Percentiles rank a stretch among this genome's conserved stretches.
Conservation (phyloP, 2,329 filamentous ascomycete species). For the Aspergillus melleus region DNA sequence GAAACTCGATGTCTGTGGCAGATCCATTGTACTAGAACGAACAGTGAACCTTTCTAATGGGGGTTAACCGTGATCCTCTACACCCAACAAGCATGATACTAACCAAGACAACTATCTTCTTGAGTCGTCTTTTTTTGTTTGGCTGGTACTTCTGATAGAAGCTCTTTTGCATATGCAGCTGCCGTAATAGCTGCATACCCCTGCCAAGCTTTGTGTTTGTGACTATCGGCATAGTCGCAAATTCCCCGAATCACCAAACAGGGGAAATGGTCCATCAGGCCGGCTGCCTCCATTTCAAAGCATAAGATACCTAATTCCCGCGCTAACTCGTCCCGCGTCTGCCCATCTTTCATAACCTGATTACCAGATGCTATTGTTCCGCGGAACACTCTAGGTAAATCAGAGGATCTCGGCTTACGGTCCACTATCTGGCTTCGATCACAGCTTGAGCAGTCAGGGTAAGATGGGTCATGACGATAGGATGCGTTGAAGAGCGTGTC, state of each 20-base stretch:
- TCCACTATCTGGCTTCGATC: no score
- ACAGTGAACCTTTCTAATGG: no score
- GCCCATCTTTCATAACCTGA: neutral
- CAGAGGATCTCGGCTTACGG: neutral
- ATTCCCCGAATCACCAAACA: conserved; percentile 5
- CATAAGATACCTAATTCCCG: neutral
- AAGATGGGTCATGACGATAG: no score
- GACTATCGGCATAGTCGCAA: conserved; percentile 3
- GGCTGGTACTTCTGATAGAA: neutral
- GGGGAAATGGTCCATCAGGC: neutral
- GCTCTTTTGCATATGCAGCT: conserved; percentile 6
- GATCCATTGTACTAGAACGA: no score
- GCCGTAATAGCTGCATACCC: neutral
- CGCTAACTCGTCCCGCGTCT: neutral
- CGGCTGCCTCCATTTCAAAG: neutral
- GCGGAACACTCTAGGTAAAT: neutral
- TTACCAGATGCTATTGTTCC: neutral
- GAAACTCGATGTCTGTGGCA: no score
- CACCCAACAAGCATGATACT: neutral
- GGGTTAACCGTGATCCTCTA: neutral
- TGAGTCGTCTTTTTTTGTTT: neutral
- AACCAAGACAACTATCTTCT: neutral
- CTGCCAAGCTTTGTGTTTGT: conserved; percentile 1
- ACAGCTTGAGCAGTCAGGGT: no score
- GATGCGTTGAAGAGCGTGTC: no score